Evolutionary conservation across 176 grass and related monocot species (phyloP).

Genomic region (Panicum miliaceum): DNA sequence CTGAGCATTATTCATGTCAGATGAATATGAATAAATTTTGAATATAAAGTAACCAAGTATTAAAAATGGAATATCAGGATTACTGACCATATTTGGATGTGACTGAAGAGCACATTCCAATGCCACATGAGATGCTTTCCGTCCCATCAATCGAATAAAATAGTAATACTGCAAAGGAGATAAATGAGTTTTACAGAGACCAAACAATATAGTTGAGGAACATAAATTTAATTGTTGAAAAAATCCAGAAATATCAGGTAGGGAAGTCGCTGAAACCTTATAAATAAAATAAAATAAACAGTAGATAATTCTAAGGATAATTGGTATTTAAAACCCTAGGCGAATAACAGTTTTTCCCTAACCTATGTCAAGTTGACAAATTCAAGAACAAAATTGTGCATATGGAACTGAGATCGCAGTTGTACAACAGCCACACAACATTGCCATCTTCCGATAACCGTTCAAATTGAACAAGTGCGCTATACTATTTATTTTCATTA

Average conservation of each 20-base stretch:
- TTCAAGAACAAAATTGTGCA: not conserved
- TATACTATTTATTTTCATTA: conserved; percentile 2
- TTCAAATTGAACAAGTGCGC: not conserved
- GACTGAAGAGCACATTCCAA: conserved; percentile 98
- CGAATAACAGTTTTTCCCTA: not conserved
- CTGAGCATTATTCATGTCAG: conserved; percentile 49
- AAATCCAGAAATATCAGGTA: not conserved
- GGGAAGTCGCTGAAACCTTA: not conserved
- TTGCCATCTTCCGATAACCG: not conserved
- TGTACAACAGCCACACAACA: not conserved
- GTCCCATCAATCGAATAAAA: conserved; percentile 97
- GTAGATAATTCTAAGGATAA: not conserved
- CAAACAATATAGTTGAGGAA: not conserved
- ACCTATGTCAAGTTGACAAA: conserved; percentile 6
- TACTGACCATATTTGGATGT: conserved; percentile 98
- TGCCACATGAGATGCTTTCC: conserved; percentile 97
- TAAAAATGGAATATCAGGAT: conserved; percentile 26
- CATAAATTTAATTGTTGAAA: conserved; percentile 2
- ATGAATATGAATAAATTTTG: conserved; percentile 12
- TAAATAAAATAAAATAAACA: conserved; percentile 3
- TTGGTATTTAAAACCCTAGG: not conserved
- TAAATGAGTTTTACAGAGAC: not conserved
- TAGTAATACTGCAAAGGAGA: conserved; percentile 79
- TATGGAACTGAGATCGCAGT: not conserved
- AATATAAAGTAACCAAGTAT: not conserved